Base-by-base conservation (phyloP, 2,329 filamentous ascomycete species). In the Beauveria scarabaeidicola region DNA sequence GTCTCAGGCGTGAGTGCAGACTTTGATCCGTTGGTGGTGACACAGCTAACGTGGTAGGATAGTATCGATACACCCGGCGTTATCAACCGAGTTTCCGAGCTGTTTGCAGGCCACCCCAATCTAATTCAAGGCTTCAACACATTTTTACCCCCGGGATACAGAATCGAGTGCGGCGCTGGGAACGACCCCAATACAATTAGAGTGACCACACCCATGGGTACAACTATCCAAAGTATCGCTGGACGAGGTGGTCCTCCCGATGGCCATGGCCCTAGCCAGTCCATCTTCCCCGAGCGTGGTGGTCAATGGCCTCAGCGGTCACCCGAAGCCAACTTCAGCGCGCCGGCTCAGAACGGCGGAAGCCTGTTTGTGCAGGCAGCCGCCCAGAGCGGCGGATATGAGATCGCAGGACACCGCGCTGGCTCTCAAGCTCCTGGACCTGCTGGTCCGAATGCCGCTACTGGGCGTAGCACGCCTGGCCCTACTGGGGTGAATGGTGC, bases 121-220 rank as follows among this genome's bases (percentile, higher is more conserved):
- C 81, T 96, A 27, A 97, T 99, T 52, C 93, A 97, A 73, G 94
- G 94, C 0, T 99, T 99, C 73, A 99, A 99, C 70, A 99, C 94
- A 0, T 99, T 99, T 71, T 78, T 99, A 9, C 94, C 94, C 3
- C 92, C 92, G 0, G 92, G 94, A 2, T 99, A 99, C 71, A 84
- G 94, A 61, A 99, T 99, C 62, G 94, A 99, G 71, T 99, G 94
- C 68, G 93, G 93, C 32, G 87, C 90, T 17, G 91, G 91, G 38
- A 93, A 95, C 64, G 93, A 97, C 68, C 93, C 93, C 1, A 96
- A 97, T 70, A 91, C 91, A 3, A 99, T 99, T 64, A 83, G 95
- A 64, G 94, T 99, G 17, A 99, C 94, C 0, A 99, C 94, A 0
- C 94, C 94, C 0, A 96, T 95, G 78, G 94, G 94, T n/a, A 97